phyloP scores from a whole-genome alignment of 805 yeast genomes.

The Suhomyces prunicola region DNA sequence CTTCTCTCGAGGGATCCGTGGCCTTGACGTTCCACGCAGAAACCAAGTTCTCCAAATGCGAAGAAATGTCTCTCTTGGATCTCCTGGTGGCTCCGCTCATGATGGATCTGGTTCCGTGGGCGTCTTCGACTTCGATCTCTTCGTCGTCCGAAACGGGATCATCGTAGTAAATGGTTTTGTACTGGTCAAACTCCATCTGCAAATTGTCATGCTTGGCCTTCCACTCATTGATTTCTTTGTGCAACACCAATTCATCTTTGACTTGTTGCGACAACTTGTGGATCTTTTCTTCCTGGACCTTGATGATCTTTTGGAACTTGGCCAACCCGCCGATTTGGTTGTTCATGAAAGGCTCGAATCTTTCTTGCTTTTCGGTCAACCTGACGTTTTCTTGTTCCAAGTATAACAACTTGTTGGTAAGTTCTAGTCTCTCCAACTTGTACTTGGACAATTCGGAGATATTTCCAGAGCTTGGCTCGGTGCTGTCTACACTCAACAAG shows the following conservation, averaged over 20 bases:
- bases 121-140: slow-evolving; percentile 9
- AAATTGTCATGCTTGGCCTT: slow-evolving; percentile 44
- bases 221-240: slow-evolving; percentile 47
- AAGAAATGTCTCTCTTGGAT: slow-evolving; percentile 28
- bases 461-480: slow-evolving; percentile 3
- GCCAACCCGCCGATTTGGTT: slow-evolving; percentile 51
- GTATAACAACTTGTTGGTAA: slow-evolving; percentile 42
- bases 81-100: slow-evolving; percentile 20
- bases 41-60: slow-evolving; percentile 35
- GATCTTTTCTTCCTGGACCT: slow-evolving; percentile 49
- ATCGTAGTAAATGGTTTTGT: slow-evolving; percentile 34
- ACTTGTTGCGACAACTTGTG: slow-evolving; percentile 39
- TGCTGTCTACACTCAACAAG: slow-evolving; percentile 16
- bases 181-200: slow-evolving; percentile 40
- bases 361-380: slow-evolving; percentile 39
- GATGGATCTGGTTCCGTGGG: slow-evolving; percentile 20
- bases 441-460: slow-evolving; percentile 32
- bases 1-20: background rate
- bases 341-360: slow-evolving; percentile 52
- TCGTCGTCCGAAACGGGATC: slow-evolving; percentile 29
- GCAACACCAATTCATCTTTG: slow-evolving; percentile 41
- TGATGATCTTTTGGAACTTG: slow-evolving; percentile 52
- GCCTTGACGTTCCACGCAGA: slow-evolving; percentile 27
- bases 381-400: slow-evolving; percentile 44
- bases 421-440: slow-evolving; percentile 43